Evolutionary conservation across 2,329 filamentous ascomycete genomes (phyloP), one percentile per base, ranked within the genome.

Genomic region (Cercospora zeina): DNA sequence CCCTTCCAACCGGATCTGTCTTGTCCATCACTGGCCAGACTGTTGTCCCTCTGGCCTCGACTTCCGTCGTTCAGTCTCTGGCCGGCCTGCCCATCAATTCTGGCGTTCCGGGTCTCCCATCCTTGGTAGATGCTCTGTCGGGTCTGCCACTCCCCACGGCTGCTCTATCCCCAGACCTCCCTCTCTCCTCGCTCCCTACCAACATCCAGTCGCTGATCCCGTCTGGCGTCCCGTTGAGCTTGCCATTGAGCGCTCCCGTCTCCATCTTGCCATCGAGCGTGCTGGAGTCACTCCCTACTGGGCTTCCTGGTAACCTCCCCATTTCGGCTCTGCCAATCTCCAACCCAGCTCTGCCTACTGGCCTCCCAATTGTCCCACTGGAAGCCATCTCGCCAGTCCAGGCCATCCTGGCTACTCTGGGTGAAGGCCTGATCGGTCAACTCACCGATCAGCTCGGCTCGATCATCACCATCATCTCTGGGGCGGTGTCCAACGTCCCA

Each of bases 11-110:
- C 5, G 61, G 58, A 14, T 34, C 34, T 4, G 24, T 57, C 36
- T 30, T 63, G 4, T 16, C 37, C 19, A 24, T 63, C 42, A 60
- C 54, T 9, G 31, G 49, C 21, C 14, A 27, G 36, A 53, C 57
- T n/a, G 49, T 54, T 3, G 58, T 63, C 5, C 61, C 61, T 1
- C 53, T 63, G 5, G 61, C 61, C 13, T 58, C 58, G 45, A 58
- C 58, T 14, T 51, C 51, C 13, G 14, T 63, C 16, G 49, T 60
- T 19, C 24, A 58, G 6, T 59, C 61, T 14, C 53, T 63, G 16
- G 61, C 61, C 8, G 21, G 31, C 16, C 36, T 63, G 33, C 61
- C 57, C 30, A 45, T 37, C 33, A 63, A 63, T 19, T 55, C 57
- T 34, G 58, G 54, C 42, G n/a, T 60, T 1, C 57, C 61, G 34